Evolutionary conservation across 805 yeast genomes (phyloP).

Genomic region (Tetrapisispora fleetii): DNA sequence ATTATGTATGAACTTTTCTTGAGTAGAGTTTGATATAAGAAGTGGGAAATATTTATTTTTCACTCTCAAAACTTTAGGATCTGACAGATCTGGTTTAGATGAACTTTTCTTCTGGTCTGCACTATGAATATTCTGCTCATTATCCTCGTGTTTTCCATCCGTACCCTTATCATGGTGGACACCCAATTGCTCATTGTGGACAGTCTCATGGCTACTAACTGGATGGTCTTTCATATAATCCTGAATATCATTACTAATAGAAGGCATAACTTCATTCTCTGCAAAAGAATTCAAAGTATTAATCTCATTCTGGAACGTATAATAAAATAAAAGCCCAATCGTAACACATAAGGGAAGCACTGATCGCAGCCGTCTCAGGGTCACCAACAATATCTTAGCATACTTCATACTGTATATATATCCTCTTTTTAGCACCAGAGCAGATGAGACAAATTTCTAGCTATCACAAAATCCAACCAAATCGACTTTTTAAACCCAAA

Average conservation of each 20-base stretch:
- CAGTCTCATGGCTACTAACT: not conserved
- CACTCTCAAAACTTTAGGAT: constrained; percentile 18
- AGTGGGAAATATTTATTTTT: constrained; percentile 35
- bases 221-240: not conserved
- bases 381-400: constrained; percentile 8
- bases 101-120: not conserved
- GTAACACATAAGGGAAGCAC: constrained; percentile 22
- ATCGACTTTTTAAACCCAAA: not conserved
- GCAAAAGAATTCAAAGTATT: constrained; percentile 29
- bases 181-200: not conserved
- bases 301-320: constrained; percentile 29
- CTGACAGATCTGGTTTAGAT: constrained; percentile 7
- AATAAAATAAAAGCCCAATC: constrained; percentile 25
- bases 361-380: constrained; percentile 18
- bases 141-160: not conserved
- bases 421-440: not conserved
- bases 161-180: not conserved
- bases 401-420: not conserved
- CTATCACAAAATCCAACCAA: too few species aligned
- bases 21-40: constrained; percentile 18
- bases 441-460: not conserved
- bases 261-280: constrained; percentile 28
- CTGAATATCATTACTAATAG: constrained; percentile 11
- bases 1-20: constrained; percentile 9
- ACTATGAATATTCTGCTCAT: not conserved